Evolutionary conservation across 331 rosid species (phyloP).

Genomic region (Rosa hybrid): DNA sequence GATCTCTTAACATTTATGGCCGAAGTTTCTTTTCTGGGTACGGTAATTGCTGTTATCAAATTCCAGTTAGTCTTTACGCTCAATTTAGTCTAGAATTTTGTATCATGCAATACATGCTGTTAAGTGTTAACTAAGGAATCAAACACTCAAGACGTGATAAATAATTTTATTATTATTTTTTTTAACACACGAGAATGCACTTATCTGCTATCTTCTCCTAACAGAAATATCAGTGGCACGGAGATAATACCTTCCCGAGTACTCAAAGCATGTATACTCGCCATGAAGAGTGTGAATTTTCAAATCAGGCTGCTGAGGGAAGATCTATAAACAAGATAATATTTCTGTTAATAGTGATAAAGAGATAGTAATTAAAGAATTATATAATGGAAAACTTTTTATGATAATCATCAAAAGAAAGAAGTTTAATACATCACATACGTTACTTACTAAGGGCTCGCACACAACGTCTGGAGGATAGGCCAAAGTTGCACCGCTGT

Average conservation of each 20-base stretch:
- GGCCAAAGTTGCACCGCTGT: slow-evolving; percentile 98
- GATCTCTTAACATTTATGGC: not conserved
- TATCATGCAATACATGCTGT: not conserved
- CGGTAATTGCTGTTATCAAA: not conserved
- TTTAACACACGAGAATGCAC: not conserved
- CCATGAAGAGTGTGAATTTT: slow-evolving; percentile 76
- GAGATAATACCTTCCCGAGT: slow-evolving; percentile 30
- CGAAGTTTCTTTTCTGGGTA: not conserved
- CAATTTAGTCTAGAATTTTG: not conserved
- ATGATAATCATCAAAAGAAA: not conserved
- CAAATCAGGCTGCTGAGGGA: slow-evolving; percentile 70
- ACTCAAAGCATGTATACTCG: slow-evolving; percentile 91
- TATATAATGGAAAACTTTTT: not conserved
- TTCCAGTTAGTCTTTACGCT: too few species aligned
- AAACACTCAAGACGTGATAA: not conserved
- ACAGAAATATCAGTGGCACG: too few species aligned
- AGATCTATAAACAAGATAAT: slow-evolving; percentile 50
- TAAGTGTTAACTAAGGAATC: not conserved
- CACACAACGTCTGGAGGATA: slow-evolving; percentile 89
- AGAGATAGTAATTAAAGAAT: too few species aligned
- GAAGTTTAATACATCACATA: slow-evolving; percentile 29
- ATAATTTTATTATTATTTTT: not conserved
- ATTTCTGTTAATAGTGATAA: not conserved
- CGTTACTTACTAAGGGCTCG: slow-evolving; percentile 73
- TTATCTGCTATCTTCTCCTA: not conserved